Evolutionary conservation across 345 rosid genomes (phyloP).

Genomic region (Salix dunnii): DNA sequence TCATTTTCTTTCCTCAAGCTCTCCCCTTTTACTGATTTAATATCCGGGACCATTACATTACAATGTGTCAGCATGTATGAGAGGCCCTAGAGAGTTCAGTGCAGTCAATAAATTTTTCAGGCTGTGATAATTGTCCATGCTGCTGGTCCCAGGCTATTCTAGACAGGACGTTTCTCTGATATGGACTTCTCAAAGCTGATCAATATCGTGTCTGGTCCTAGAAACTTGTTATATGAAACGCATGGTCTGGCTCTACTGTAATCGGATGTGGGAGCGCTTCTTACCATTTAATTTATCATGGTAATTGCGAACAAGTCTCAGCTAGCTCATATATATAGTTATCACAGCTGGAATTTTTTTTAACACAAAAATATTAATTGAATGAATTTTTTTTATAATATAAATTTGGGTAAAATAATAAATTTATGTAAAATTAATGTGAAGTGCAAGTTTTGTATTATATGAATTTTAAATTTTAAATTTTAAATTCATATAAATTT

Average conservation of each 20-base stretch:
- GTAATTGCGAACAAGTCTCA: not conserved
- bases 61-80: not conserved
- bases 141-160: conserved; percentile 1
- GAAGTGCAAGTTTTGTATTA: too few species aligned
- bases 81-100: not conserved
- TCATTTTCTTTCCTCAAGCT: not conserved
- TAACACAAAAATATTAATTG: too few species aligned
- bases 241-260: not conserved
- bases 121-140: not conserved
- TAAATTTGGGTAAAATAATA: too few species aligned
- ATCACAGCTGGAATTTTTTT: too few species aligned
- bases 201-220: too few species aligned
- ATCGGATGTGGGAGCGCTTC: not conserved
- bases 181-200: not conserved
- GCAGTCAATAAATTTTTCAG: not conserved
- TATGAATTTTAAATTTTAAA: too few species aligned
- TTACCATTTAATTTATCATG: too few species aligned
- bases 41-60: conserved; percentile 8
- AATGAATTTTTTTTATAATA: too few species aligned
- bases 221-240: not conserved
- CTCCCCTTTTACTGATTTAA: not conserved
- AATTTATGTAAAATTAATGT: too few species aligned
- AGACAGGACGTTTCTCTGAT: not conserved
- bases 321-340: too few species aligned
- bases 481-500: too few species aligned